Evolutionary conservation across 805 yeast species (phyloP), one percentile per base, ranked within the genome.

Genomic region (Saturnispora ahearnii): DNA sequence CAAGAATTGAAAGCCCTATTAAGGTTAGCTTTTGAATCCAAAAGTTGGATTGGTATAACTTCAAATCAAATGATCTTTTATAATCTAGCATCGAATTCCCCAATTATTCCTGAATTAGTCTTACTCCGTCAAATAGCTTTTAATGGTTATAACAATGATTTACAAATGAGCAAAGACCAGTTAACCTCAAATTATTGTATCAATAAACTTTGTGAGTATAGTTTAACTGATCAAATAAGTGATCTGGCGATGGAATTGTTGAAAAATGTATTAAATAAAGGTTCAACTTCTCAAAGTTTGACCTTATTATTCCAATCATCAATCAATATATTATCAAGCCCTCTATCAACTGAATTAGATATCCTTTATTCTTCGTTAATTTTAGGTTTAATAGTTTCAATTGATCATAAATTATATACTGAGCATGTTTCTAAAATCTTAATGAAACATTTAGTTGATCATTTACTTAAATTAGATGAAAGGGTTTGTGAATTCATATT

Each of bases 381-480:
- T 5, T 24, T 52, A 12, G 49, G 51, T 2, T 24, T 55, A 11
- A 50, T 53, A 33, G 44, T 52, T 30, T 45, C 54, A 12, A 26
- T 45, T 28, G 44, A 50, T 45, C 32, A 36, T 12, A 34, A 38
- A 8, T 18, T 54, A 4, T 43, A 43, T 33, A 42, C 34, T 13
- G 15, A 22, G 11, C 31, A 49, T 15, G 45, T 44, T 18, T 38
- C 49, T 4, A 37, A 11, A 28, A 30, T 18, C 11, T 24, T 48
- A 13, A 29, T 45, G 36, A 49, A 38, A 29, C 45, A 33, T 29
- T 30, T 42, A 12, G 34, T 46, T 13, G 31, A 36, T 15, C 38
- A 52, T 33, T 29, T 51, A 33, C 22, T 48, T 2, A 15, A 32
- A 7, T 28, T 47, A 5, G 45, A 54, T 48, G 50, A 43, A 15